Conservation (phyloP, 257 asterid genomes). For the Plantago elongata region DNA sequence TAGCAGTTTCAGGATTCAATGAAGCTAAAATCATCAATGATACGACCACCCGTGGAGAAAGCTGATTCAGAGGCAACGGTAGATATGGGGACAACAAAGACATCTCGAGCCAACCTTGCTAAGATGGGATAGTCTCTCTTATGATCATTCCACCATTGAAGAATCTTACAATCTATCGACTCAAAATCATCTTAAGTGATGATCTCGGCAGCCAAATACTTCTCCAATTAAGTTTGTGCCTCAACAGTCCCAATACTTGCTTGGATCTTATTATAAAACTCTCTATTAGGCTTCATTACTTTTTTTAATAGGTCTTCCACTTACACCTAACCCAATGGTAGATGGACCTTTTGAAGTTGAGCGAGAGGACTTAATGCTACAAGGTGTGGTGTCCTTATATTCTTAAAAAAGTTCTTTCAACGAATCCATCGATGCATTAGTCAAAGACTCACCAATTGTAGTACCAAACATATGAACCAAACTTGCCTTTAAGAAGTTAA, state of each 20-base stretch:
- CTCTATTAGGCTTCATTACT: not conserved
- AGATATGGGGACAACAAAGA: slow-evolving; percentile 1
- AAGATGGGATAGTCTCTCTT: not conserved
- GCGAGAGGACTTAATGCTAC: not conserved
- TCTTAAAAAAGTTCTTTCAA: not conserved
- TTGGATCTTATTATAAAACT: not conserved
- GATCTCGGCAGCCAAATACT: no score
- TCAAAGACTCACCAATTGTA: not conserved
- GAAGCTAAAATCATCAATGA: no score
- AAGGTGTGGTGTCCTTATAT: not conserved
- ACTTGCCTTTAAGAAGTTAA: not conserved
- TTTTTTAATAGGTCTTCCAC: not conserved
- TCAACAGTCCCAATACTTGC: not conserved
- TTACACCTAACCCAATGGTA: no score
- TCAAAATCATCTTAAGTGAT: not conserved
- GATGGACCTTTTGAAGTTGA: no score
- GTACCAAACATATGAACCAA: not conserved
- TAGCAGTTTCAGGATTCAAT: no score
- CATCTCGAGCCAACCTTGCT: not conserved
- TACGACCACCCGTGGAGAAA: no score
- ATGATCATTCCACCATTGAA: not conserved
- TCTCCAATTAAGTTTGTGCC: not conserved
- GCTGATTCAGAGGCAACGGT: not conserved
- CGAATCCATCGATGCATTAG: not conserved
- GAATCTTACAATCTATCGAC: not conserved